phyloP scores from a whole-genome alignment of 139 green algal genomes.

The Pedinophyceae sp. region DNA sequence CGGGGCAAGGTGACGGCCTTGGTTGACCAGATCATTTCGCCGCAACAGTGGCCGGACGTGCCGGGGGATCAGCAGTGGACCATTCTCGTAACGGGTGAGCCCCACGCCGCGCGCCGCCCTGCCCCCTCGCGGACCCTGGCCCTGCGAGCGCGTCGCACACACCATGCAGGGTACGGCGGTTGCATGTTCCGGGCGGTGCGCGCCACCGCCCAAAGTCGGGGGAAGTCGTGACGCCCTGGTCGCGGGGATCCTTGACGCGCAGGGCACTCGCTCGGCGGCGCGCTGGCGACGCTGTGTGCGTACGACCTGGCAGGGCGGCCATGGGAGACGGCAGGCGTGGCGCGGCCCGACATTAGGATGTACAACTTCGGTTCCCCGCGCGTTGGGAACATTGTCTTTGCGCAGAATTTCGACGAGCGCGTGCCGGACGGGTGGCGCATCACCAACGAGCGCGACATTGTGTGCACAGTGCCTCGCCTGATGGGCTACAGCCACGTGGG shows the following conservation, averaged over 20 bases:
- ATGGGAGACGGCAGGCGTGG: too few species aligned
- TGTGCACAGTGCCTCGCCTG: neutral
- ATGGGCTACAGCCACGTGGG: constrained; percentile 5
- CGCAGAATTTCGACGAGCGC: neutral
- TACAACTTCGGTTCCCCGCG: constrained; percentile 5
- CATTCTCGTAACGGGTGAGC: too few species aligned
- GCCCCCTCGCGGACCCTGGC: too few species aligned
- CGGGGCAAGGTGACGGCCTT: neutral
- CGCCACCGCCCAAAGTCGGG: too few species aligned
- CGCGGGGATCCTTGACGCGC: neutral
- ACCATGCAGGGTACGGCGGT: too few species aligned
- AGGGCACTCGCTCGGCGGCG: constrained; percentile 4
- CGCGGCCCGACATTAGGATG: neutral
- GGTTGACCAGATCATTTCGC: too few species aligned
- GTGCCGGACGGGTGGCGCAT: neutral
- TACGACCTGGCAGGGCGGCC: neutral
- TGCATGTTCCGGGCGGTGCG: too few species aligned
- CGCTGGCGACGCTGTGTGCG: constrained; percentile 4
- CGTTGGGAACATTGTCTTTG: constrained; percentile 1
- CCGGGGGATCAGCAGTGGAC: too few species aligned
- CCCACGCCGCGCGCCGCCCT: too few species aligned
- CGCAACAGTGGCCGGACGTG: too few species aligned
- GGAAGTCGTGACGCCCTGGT: too few species aligned
- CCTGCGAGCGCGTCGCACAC: too few species aligned
- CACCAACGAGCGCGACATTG: constrained; percentile 1